A percentile compares a stretch with the other conserved stretches of the same genome.
phyloP scores from a whole-genome alignment of 2,329 filamentous ascomycete species.

The Colletotrichum destructivum region DNA sequence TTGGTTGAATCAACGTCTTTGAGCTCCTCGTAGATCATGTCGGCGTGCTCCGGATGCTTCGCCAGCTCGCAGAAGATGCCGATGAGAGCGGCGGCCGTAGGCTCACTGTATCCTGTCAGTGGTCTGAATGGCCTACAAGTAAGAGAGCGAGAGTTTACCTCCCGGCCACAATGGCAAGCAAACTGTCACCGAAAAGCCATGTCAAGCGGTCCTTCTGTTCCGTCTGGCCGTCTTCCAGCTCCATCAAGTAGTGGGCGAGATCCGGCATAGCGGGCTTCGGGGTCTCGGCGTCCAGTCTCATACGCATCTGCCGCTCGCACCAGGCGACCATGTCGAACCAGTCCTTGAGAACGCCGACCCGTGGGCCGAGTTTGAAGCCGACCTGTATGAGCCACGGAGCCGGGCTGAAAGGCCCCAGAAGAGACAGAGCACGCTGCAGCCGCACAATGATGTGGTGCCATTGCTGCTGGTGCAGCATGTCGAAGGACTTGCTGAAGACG shows the following conservation, averaged over 20 bases:
- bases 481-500: constrained; percentile 53
- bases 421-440: constrained; percentile 46
- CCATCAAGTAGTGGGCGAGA: constrained; percentile 38
- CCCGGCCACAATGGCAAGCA: constrained; percentile 46
- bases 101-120: constrained; percentile 38
- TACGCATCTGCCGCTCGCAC: constrained; percentile 43
- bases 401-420: constrained; percentile 50
- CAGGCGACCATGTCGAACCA: constrained; percentile 46
- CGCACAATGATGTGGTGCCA: constrained; percentile 49
- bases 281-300: constrained; percentile 31
- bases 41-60: constrained; percentile 41
- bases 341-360: constrained; percentile 43
- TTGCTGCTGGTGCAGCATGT: constrained; percentile 49
- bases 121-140: background rate
- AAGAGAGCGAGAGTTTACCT: constrained; percentile 32
- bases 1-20: constrained; percentile 43
- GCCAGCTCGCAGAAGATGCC: constrained; percentile 44
- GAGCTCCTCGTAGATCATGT: constrained; percentile 35
- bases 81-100: constrained; percentile 42
- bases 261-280: constrained; percentile 35
- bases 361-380: constrained; percentile 43
- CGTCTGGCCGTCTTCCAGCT: constrained; percentile 32
- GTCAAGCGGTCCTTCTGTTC: constrained; percentile 30
- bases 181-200: constrained; percentile 42
- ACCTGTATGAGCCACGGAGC: constrained; percentile 48